Base-by-base conservation (phyloP, 2,329 filamentous ascomycete species). In the Tolypocladium ovalisporum region DNA sequence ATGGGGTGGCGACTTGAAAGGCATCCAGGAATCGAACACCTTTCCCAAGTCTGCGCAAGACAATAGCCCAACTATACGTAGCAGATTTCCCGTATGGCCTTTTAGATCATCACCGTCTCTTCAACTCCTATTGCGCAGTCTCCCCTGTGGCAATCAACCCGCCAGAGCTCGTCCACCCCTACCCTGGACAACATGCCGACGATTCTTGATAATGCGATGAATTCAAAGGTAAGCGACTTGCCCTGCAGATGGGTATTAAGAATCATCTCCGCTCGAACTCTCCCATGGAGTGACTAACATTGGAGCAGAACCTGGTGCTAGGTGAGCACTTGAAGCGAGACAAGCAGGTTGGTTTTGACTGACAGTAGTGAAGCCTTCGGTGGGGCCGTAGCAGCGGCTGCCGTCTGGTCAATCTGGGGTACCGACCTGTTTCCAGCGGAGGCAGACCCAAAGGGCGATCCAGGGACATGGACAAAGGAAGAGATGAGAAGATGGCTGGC, bases 331-430 rank as follows among this genome's bases (percentile, higher is more conserved):
- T 35, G 10, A 35, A 35, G 19, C 5, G 12, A 7, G 27, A 32
- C 27, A 49, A 2, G 1, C 4, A 52, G 8, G 29, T 19, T 34
- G n/a, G 47, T 34, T 5, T 55, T 10, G n/a, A 29, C 27, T 13
- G 32, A 29, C 39, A 47, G 36, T 10, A 24, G 17, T 17, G 17
- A 22, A 86, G 89, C 86, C 22, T 97, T 97, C 68, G 85, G 88
- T 5, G 89, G 88, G 12, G 80, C 95, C 55, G 82, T 97, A 17
- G 88, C 89, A 8, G 90, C 88, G 2, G 90, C 88, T 2, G 88
- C 90, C 19, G 84, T 83, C 47, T 96, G 88, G 87, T 82, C 83
- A 22, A 93, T 97, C 65, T 95, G 88, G 86, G 90, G 90, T 57
- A 80, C 83, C 56, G 90, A 93, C 61, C 81, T 97, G 66, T 96